Evolutionary conservation across 2,329 filamentous ascomycete genomes (phyloP), one percentile per base, ranked within the genome.

Genomic region (Emmonsiellopsis sp.): DNA sequence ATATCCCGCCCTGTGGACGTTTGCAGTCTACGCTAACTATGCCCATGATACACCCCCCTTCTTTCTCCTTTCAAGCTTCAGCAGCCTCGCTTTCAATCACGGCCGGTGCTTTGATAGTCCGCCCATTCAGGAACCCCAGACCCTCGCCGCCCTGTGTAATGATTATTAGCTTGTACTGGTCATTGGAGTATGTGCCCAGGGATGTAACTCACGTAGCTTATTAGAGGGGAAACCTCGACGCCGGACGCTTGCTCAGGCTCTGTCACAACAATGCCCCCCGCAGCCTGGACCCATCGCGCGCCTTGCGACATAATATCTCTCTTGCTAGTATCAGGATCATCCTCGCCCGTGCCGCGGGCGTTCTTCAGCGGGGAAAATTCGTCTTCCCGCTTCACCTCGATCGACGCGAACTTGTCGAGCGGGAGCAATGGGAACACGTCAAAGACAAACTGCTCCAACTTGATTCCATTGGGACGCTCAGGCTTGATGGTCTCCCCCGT

Each of bases 351-450:
- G 52, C 90, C 88, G 58, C 77, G 80, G 9, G 82, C 83, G 67
- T 98, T 98, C 84, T 98, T 98, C 61, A 98, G 77, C 4, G 93
- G 93, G 32, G 90, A 96, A 76, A 98, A 98, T 74, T 98, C 93
- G 62, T 98, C 93, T 76, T 96, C 91, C 57, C 93, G 88, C 71
- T 85, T 88, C 51, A 98, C 93, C 74, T 98, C 93, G 75, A 97
- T 86, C 72, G 85, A 95, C 27, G 91, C 93, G 66, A 98, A 98
- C 74, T 94, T 90, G 60, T 85, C 80, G 58, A 98, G 82, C 14
- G 85, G 76, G 51, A 95, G 77, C 77, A 92, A 81, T 56, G 92
- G 91, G 79, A 98, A 98, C 66, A 95, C 93, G 68, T 98, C 93
- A 68, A 98, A 98, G 56, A 98, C 91, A 64, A 97, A 98, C 73